Base-by-base conservation (phyloP, 192 early-diverging fungal genomes). In the Linnemannia exigua region DNA sequence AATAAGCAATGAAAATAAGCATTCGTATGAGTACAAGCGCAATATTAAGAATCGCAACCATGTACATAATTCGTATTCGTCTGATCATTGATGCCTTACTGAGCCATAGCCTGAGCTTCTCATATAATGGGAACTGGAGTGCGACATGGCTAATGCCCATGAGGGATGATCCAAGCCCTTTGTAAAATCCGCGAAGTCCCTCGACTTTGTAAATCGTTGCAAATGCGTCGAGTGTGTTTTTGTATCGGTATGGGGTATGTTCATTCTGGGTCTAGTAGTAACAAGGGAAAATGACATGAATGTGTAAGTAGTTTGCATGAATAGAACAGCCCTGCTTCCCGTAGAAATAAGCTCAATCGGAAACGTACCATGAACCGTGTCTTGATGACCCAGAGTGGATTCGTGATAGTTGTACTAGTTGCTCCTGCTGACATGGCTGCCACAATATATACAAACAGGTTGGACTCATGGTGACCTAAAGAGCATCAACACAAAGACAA, bases 101-200 rank as follows among this genome's bases (percentile, higher is more conserved):
- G 9, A 94, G 79, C 88, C 88, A 89, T 46, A 88, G 41, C 87
- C 98, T 98, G 48, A 99, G 86, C 73, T 93, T 90, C 89, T 99
- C 98, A 88, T 99, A 99, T 48, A 99, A 89, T 44, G 98, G 98
- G 80, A 99, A 99, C 88, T 98, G 97, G 37, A 99, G 91, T 7
- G 96, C 96, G 2, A 97, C 97, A 87, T 99, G 98, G 41, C 91
- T 94, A 44, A 98, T 95, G 48, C 98, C 98, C 87, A 99, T 90
- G 74, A 99, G 87, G n/a, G 95, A 95, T 47, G 96, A 95, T 25
- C 95, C 95, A 35, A 99, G 88, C 35, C 98, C 98, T 88, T 97
- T 97, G 87, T 99, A 99, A 75, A 97, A 95, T 58, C 97, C 96
- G 12, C 89, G 80, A 41, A 91, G 88, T 1, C 98, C 97, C 88